Percentiles rank a stretch among this genome's conserved stretches.
phyloP scores from a whole-genome alignment of 345 rosid genomes.

The Aquilaria malaccensis region DNA sequence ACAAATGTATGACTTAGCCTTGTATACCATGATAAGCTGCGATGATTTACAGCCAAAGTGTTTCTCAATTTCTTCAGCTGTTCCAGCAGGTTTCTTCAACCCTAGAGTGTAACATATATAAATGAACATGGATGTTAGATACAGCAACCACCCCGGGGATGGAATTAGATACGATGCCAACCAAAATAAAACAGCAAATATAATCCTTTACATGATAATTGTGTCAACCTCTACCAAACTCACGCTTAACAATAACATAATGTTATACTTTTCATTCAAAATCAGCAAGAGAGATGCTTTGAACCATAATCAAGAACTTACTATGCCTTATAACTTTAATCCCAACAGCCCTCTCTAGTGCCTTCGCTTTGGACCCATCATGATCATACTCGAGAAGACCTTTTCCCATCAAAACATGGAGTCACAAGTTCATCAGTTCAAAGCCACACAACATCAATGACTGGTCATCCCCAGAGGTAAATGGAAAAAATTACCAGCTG shows the following conservation, averaged over 20 bases:
- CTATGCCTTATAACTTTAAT: constrained; percentile 88
- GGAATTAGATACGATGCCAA: constrained; percentile 1
- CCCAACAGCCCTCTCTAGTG: constrained; percentile 78
- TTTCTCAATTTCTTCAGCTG: constrained; percentile 86
- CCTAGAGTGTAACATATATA: constrained; percentile 25
- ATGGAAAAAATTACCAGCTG: constrained; percentile 58
- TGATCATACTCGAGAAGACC: constrained; percentile 90
- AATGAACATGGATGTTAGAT: constrained; percentile 10
- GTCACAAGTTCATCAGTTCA: constrained; percentile 7
- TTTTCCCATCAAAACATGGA: constrained; percentile 21
- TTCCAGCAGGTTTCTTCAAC: constrained; percentile 92
- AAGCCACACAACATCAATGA: constrained; percentile 4
- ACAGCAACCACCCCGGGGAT: background rate
- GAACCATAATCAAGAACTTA: constrained; percentile 26
- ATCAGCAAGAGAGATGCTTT: constrained; percentile 1
- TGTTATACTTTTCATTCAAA: background rate
- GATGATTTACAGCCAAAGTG: constrained; percentile 89
- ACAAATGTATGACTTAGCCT: constrained; percentile 8
- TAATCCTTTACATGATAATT: background rate
- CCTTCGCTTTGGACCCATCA: constrained; percentile 72
- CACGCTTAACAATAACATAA: background rate
- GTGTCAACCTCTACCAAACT: background rate
- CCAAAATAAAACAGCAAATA: constrained; percentile 4
- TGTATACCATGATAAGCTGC: constrained; percentile 69
- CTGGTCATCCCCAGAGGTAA: background rate